Evolutionary conservation across 2,329 filamentous ascomycete genomes (phyloP).

Genomic region (Bipolaris oryzae): DNA sequence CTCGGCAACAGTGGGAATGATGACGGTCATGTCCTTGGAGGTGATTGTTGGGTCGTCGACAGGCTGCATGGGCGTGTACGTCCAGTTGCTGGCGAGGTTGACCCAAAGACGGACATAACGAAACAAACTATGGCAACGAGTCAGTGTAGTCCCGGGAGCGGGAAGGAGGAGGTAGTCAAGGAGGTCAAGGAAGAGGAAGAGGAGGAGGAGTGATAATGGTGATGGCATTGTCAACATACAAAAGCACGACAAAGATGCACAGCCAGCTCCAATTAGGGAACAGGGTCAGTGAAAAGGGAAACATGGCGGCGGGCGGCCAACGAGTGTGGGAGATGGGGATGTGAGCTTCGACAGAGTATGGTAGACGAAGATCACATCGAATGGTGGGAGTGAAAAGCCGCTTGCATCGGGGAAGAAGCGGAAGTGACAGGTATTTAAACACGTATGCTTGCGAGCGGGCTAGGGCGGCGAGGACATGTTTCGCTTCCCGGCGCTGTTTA

Average conservation of each 20-base stretch:
- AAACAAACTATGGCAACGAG: constrained; percentile 68
- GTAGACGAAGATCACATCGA: constrained; percentile 50
- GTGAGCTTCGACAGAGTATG: constrained; percentile 42
- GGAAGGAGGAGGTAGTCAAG: background rate
- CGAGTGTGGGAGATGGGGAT: constrained; percentile 45
- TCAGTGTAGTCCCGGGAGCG: constrained; percentile 28
- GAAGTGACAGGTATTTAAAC: constrained; percentile 50
- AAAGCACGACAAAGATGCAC: constrained; percentile 44
- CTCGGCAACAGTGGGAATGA: constrained; percentile 91
- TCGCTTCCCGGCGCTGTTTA: constrained; percentile 50
- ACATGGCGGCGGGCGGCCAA: constrained; percentile 47
- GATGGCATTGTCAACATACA: constrained; percentile 34
- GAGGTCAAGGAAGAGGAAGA: too few relatives aligned
- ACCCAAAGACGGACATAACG: constrained; percentile 85
- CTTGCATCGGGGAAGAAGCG: constrained; percentile 47
- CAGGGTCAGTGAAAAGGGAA: constrained; percentile 46
- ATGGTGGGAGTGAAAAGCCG: constrained; percentile 48
- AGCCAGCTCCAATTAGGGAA: constrained; percentile 50
- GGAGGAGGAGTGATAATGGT: background rate
- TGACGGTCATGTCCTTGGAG: constrained; percentile 85
- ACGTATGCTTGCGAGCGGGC: constrained; percentile 45
- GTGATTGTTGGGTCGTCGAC: constrained; percentile 81
- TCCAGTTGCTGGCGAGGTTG: constrained; percentile 78
- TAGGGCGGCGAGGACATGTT: constrained; percentile 48
- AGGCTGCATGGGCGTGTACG: constrained; percentile 82